phyloP scores from a whole-genome alignment of 176 grass and related monocot species.

The Otatea glauca region DNA sequence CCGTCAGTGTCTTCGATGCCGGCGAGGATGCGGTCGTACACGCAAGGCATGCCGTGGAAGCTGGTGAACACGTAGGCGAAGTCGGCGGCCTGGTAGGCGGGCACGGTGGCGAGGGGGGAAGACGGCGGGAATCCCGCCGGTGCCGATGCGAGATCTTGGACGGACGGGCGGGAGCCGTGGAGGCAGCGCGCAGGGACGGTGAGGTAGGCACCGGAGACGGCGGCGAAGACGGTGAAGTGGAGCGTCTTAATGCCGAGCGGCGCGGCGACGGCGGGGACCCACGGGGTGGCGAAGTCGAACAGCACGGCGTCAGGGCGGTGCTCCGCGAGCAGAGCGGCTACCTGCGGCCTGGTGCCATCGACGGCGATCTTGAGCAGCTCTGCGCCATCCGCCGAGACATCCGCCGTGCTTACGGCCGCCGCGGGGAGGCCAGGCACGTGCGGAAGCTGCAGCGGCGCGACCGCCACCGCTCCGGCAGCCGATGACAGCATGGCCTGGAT shows the following conservation, averaged over 20 bases:
- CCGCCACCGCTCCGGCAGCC: background rate
- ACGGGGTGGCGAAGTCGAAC: conserved; percentile 53
- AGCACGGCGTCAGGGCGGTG: conserved; percentile 48
- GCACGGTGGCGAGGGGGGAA: conserved; percentile 36
- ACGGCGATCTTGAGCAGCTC: conserved; percentile 62
- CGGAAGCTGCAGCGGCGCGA: conserved; percentile 47
- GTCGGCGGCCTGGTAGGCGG: conserved; percentile 45
- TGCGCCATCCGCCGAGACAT: conserved; percentile 38
- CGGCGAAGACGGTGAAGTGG: conserved; percentile 48
- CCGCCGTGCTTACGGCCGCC: conserved; percentile 54
- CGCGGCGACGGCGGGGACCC: conserved; percentile 36
- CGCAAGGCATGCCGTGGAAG: conserved; percentile 22
- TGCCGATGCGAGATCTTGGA: conserved; percentile 26
- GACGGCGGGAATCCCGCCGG: conserved; percentile 45
- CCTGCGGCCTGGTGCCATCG: conserved; percentile 56
- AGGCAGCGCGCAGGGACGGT: conserved; percentile 29
- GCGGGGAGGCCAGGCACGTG: conserved; percentile 43
- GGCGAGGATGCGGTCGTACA: conserved; percentile 25
- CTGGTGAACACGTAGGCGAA: conserved; percentile 47
- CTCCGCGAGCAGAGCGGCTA: conserved; percentile 33
- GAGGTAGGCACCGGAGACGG: conserved; percentile 43
- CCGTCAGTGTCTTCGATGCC: conserved; percentile 14
- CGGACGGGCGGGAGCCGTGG: background rate
- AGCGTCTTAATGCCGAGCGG: conserved; percentile 44
- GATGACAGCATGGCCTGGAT: conserved; percentile 46